Percentiles rank a stretch among this genome's conserved stretches.
Evolutionary conservation across 441 rosid genomes (phyloP).

Genomic region (Pelargonium australe): DNA sequence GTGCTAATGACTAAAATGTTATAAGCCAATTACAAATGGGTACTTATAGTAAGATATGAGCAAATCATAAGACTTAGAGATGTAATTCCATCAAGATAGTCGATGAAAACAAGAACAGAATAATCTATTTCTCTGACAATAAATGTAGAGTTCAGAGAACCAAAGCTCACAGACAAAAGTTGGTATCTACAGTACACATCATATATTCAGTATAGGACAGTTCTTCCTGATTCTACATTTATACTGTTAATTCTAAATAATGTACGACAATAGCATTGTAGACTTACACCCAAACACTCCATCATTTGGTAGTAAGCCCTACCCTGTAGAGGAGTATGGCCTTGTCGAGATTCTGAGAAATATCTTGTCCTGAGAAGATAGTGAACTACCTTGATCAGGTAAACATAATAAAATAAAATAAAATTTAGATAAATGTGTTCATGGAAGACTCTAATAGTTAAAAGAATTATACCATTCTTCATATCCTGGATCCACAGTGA

Average conservation of each 20-base stretch:
- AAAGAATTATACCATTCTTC: conserved; percentile 67
- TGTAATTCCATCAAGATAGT: conserved; percentile 4
- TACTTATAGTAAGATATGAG: conserved; percentile 9
- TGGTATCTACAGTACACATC: not conserved
- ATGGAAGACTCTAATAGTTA: conserved; percentile 5
- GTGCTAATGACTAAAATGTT: conserved; percentile 5
- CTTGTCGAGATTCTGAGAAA: conserved; percentile 89
- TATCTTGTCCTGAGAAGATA: conserved; percentile 70
- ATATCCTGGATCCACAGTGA: conserved; percentile 93
- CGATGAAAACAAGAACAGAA: not conserved
- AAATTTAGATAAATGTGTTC: conserved; percentile 1
- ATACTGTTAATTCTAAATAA: not conserved
- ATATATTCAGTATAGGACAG: not conserved
- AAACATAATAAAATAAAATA: not conserved
- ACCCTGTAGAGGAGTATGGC: conserved; percentile 85
- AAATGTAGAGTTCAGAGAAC: conserved; percentile 1
- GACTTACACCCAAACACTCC: conserved; percentile 93
- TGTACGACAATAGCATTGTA: not conserved
- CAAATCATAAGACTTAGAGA: not conserved
- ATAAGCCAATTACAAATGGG: not conserved
- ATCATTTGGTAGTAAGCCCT: conserved; percentile 97
- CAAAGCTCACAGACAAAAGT: not conserved
- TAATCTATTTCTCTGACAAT: not conserved
- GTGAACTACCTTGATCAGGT: conserved; percentile 12
- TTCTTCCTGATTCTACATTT: not conserved